Base-by-base conservation (phyloP, 202 grass and related monocot genomes). In the Hordeum pubiflorum region DNA sequence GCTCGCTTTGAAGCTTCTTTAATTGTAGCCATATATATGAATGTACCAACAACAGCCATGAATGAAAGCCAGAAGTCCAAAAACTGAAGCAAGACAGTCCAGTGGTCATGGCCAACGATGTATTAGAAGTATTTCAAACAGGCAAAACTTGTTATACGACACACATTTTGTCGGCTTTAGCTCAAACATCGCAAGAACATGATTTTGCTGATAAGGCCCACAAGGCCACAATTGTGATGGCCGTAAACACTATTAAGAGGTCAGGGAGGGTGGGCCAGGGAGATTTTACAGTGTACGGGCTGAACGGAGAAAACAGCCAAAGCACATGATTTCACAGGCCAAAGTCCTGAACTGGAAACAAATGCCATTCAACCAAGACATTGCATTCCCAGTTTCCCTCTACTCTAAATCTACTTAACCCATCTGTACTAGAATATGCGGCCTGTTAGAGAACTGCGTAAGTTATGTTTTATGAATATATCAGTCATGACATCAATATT, bases 41-140 rank as follows among this genome's bases (percentile, higher is more conserved):
- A 98, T 12, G 92, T 98, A 80, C 96, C 89, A 46, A 91, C 74
- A 20, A 98, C 96, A 87, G 96, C 96, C 96, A 98, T 98, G 75
- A 98, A 98, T 40, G 96, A 98, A 86, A 98, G 92, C 92, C 96
- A 98, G 75, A 98, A 98, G 59, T 95, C 95, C 69, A 98, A 78
- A 93, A 98, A 98, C 92, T 98, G 86, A 58, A 86, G 33, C 58
- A 78, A 85, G 18, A 81, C 40, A 79, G 22, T 43, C 21, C 32
- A 3, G 71, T 75, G 55, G 39, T 26, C 58, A 58, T 59, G 44
- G 22, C 33, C 61, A 63, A 58, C 18, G 43, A 23, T 66, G 68
- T 31, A 65, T 73, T 22, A 73, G 10, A 64, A 83, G 46, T 8
- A 73, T 63, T 73, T 48, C 56, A 9, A 48, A 32, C 58, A 37